phyloP scores from a whole-genome alignment of 2,329 filamentous ascomycete species.

The Cercospora janseana region DNA sequence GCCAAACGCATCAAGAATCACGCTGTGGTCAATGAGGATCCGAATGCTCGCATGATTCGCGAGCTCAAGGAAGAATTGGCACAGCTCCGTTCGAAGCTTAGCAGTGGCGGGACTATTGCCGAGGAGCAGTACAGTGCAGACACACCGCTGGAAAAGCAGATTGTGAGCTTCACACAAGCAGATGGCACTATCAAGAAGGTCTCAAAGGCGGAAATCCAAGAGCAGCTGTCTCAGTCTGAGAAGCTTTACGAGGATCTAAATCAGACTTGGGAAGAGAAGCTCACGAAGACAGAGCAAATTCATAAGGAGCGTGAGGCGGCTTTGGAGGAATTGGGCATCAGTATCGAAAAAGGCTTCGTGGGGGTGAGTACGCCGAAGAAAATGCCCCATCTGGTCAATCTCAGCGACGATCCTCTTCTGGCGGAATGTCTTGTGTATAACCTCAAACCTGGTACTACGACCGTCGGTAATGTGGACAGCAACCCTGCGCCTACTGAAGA shows the following conservation, averaged over 20 bases:
- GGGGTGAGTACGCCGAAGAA: constrained; percentile 95
- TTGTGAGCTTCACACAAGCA: constrained; percentile 84
- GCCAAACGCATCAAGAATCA: constrained; percentile 99
- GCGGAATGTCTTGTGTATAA: constrained; percentile 98
- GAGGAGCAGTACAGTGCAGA: constrained; percentile 89
- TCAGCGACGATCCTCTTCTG: constrained; percentile 77
- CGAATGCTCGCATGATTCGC: constrained; percentile 97
- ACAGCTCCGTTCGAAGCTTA: constrained; percentile 79
- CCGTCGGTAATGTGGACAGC: constrained; percentile 89
- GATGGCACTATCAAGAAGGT: constrained; percentile 92
- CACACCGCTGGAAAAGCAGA: constrained; percentile 90
- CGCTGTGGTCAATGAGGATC: constrained; percentile 97
- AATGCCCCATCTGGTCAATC: constrained; percentile 97
- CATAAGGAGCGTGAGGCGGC: constrained; percentile 96
- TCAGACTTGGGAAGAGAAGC: constrained; percentile 97
- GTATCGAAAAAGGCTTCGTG: constrained; percentile 97
- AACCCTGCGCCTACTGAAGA: constrained; percentile 50
- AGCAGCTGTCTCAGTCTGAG: constrained; percentile 93
- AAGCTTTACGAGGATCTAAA: constrained; percentile 95
- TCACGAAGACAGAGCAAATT: constrained; percentile 91
- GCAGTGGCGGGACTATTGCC: constrained; percentile 45
- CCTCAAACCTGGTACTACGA: constrained; percentile 89
- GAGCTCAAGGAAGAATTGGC: constrained; percentile 94
- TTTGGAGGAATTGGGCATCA: constrained; percentile 94
- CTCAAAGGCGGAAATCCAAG: constrained; percentile 95